Base-by-base conservation (phyloP, 768 basidiomycete species). In the Hygrophoropsis aurantiaca region DNA sequence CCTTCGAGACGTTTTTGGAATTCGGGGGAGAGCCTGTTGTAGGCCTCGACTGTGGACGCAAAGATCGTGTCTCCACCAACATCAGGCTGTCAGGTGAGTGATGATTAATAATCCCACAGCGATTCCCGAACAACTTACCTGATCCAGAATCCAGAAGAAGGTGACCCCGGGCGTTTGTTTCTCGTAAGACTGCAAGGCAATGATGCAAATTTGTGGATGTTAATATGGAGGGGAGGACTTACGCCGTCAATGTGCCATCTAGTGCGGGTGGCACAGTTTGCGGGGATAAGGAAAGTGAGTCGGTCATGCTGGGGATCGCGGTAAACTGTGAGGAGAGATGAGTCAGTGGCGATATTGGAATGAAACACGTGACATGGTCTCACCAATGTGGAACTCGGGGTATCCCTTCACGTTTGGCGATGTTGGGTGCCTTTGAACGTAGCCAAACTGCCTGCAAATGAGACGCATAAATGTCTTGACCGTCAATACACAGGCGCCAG, bases 1-100 rank as follows among this genome's bases (percentile, higher is more conserved):
- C 80, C 80, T 55, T 81, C 78, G 23, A 84, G 71, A 42, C 74
- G 73, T 50, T 78, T 76, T 60, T 77, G 64, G 70, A 83, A 80
- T 50, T 73, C 78, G 16, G 73, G 72, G 2, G 79, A 81, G 51
- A 84, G 77, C 24, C 77, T 72, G 24, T 76, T 78, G 65, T 81
- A 82, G 0, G 80, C 81, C 53, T 80, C 80, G 26, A 75, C 79
- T 51, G 79, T 76, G 7, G 79, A 80, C 1, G 72, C 58, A 65
- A 81, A 82, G 51, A 80, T 69, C 2, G 79, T 80, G 62, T 81
- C 80, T 11, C 81, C 80, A 5, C 79, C 78, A 32, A 54, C 46
- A 47, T 52, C 44, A 11, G 58, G 50, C 42, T 11, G 11, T 21
- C 39, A 18, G 24, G 30, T 11, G 9, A 6, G n/a, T n/a, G n/a